Conservation (phyloP, 1,139 yeast species). For the Hanseniaspora uvarum region DNA sequence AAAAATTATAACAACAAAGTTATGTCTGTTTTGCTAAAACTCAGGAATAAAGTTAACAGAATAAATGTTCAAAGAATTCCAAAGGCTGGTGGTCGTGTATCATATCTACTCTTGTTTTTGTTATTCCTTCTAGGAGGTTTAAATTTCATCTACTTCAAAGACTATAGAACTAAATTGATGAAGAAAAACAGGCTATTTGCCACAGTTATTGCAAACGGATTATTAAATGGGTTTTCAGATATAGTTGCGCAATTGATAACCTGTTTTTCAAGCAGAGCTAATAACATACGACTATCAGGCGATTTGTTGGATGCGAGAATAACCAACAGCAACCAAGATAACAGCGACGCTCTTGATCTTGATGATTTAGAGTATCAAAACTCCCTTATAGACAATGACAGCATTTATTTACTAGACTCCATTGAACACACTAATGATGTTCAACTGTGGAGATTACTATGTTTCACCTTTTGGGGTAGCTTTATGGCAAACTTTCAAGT, state of each 20-base stretch:
- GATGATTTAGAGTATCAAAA: constrained; percentile 15
- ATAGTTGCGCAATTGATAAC: constrained; percentile 58
- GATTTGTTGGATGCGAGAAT: neutral
- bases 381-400: constrained; percentile 5
- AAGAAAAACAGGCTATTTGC: constrained; percentile 40
- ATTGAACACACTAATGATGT: constrained; percentile 31
- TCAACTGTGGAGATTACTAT: constrained; percentile 59
- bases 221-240: constrained; percentile 80
- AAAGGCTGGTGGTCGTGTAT: neutral
- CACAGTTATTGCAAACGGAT: constrained; percentile 69
- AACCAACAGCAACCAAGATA: constrained; percentile 11
- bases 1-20: neutral
- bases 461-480: constrained; percentile 84
- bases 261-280: neutral
- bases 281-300: neutral
- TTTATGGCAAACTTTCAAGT: constrained; percentile 73
- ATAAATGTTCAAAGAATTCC: constrained; percentile 5
- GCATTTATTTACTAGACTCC: neutral
- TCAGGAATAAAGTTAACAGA: neutral
- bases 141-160: constrained; percentile 4
- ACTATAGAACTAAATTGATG: constrained; percentile 2
- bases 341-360: constrained; percentile 1
- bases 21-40: neutral
- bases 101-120: neutral
- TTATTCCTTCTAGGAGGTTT: neutral